Conservation (phyloP, 306 rosid species). For the Betula pendula region DNA sequence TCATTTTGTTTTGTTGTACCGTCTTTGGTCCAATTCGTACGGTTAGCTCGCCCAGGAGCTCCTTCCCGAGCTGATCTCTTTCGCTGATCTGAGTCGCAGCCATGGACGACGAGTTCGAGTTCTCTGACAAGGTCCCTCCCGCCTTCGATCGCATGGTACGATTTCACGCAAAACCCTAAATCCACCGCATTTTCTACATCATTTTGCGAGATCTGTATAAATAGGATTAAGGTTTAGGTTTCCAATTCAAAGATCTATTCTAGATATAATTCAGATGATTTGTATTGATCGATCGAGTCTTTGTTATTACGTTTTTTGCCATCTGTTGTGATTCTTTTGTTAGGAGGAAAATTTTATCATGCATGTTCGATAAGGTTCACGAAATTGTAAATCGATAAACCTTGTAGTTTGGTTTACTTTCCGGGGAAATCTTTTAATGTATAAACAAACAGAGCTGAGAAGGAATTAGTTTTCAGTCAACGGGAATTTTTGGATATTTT, state of each 20-base stretch:
- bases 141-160: conserved; percentile 52
- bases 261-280: not conserved
- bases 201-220: not conserved
- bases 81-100: conserved; percentile 25
- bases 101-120: conserved; percentile 52
- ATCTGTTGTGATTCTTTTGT: no score
- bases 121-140: conserved; percentile 43
- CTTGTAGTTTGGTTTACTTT: not conserved
- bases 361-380: not conserved
- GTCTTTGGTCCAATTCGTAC: conserved; percentile 3
- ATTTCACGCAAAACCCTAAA: not conserved
- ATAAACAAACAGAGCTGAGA: not conserved
- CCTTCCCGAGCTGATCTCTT: conserved; percentile 34
- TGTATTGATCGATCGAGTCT: not conserved
- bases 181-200: not conserved
- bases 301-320: not conserved
- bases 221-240: not conserved
- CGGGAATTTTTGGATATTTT: not conserved
- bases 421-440: not conserved
- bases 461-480: not conserved
- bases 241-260: not conserved
- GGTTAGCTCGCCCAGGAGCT: not conserved
- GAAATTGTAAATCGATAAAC: not conserved
- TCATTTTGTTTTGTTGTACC: conserved; percentile 11
- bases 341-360: not conserved